Evolutionary conservation across 148 eudicot genomes (phyloP), one percentile per base, ranked within the genome.

Genomic region (Limonium bicolor): DNA sequence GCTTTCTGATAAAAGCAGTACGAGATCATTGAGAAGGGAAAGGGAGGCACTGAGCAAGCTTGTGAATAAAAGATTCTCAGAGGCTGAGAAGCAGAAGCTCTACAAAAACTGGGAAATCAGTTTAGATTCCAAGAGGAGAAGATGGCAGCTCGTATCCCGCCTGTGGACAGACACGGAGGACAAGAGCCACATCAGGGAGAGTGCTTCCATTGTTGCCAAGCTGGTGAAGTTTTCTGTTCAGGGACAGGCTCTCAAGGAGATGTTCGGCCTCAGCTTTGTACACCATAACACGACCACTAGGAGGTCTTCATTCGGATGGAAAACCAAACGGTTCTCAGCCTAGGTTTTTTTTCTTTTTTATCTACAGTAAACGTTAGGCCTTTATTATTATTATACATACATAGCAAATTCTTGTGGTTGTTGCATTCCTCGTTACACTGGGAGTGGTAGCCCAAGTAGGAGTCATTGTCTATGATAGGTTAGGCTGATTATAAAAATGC

Each of bases 181-280:
- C 62, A 76, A 78, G 74, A 65, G 68, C 25, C 95, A 81, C 41
- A 45, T 76, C 2, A 69, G 56, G 14, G 90, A 81, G 34, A 92
- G 99, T 35, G 99, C 95, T 9, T 40, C 56, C 6, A 47, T 92
- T 12, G 78, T 92, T 9, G 94, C 94, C 6, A 92, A 70, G 57
- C 58, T 92, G 30, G 77, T 71, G 12, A 93, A 82, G 36, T 69
- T 87, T 36, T 51, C 61, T 7, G 74, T 71, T 26, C 65, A 66
- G 29, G 61, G 61, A 46, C 62, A 71, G 22, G 65, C 74, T 9
- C 80, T 85, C 0, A 85, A 92, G 56, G 95, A 85, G 62, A 74
- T 78, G 72, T 71, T 92, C 45, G 75, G n/a, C n/a, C n/a, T n/a
- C n/a, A n/a, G n/a, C n/a, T n/a, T n/a, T n/a, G n/a, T n/a, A n/a